phyloP scores from a whole-genome alignment of 2,329 filamentous ascomycete genomes.

The Corinectria fuckeliana region DNA sequence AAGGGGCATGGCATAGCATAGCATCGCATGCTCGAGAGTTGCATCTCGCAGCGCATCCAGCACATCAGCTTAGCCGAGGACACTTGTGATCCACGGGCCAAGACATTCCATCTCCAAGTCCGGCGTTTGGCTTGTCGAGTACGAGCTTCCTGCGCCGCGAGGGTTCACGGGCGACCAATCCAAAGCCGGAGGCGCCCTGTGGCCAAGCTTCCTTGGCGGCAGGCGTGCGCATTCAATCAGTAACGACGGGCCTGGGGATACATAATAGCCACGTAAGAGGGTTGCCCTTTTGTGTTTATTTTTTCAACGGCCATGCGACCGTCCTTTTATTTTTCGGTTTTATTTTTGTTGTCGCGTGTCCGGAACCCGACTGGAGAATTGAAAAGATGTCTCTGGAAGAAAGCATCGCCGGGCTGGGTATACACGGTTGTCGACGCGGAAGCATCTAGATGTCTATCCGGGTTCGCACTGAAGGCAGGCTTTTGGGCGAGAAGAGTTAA shows the following conservation, averaged over 20 bases:
- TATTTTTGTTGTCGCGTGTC: too few species aligned
- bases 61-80: not conserved
- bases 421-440: too few species aligned
- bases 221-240: conserved; percentile 34
- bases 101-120: not conserved
- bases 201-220: conserved; percentile 30
- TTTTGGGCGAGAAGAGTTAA: too few species aligned
- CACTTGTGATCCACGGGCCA: conserved; percentile 31
- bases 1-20: conserved; percentile 15
- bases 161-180: conserved; percentile 20
- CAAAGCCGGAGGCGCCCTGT: conserved; percentile 20
- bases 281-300: not conserved
- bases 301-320: too few species aligned
- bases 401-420: too few species aligned
- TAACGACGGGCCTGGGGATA: conserved; percentile 30
- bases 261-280: conserved; percentile 37
- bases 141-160: not conserved
- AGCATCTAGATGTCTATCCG: too few species aligned
- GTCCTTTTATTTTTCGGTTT: conserved; percentile 9
- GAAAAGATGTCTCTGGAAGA: too few species aligned
- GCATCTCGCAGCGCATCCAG: conserved; percentile 4
- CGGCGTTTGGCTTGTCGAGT: not conserved
- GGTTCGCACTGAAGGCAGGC: too few species aligned
- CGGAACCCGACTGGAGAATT: too few species aligned
- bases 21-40: too few species aligned